These are phyloP conservation scores for Candida labiduridarum DNA, from an alignment of 1,139 yeast genomes.

Conservation along the genomic window DNA sequence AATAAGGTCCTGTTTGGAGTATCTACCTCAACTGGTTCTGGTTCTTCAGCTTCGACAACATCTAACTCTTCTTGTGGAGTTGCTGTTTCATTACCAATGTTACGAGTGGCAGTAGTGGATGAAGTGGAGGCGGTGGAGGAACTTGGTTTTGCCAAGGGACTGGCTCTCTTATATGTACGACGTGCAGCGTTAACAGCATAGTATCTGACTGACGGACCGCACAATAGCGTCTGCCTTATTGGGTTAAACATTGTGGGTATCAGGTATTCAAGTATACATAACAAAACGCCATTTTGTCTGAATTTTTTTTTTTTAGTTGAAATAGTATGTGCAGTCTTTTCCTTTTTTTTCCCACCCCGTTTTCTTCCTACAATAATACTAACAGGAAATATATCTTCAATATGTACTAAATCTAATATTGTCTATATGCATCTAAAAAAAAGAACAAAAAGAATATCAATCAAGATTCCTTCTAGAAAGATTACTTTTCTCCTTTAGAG, in stretches of 20 bases:
- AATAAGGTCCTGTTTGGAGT: slow-evolving; percentile 11
- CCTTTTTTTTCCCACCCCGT: no score
- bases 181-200: neutral
- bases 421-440: neutral
- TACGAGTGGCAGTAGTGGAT: slow-evolving; percentile 6
- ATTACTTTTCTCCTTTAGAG: neutral
- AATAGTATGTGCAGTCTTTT: no score
- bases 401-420: neutral
- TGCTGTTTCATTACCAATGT: neutral
- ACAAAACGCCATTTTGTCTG: neutral
- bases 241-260: slow-evolving; percentile 4
- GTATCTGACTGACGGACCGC: neutral
- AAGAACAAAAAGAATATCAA: neutral
- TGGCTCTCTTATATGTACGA: slow-evolving; percentile 10
- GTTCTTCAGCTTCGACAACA: neutral
- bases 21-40: slow-evolving; percentile 6
- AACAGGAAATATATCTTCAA: no score
- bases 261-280: neutral
- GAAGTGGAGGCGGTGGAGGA: slow-evolving; percentile 8
- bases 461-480: neutral
- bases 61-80: slow-evolving; percentile 4
- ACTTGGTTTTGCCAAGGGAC: slow-evolving; percentile 11
- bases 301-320: neutral
- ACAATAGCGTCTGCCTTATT: neutral
- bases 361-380: no score